phyloP scores from a whole-genome alignment of 1,139 yeast species.

The Geotrichum restrictum region DNA sequence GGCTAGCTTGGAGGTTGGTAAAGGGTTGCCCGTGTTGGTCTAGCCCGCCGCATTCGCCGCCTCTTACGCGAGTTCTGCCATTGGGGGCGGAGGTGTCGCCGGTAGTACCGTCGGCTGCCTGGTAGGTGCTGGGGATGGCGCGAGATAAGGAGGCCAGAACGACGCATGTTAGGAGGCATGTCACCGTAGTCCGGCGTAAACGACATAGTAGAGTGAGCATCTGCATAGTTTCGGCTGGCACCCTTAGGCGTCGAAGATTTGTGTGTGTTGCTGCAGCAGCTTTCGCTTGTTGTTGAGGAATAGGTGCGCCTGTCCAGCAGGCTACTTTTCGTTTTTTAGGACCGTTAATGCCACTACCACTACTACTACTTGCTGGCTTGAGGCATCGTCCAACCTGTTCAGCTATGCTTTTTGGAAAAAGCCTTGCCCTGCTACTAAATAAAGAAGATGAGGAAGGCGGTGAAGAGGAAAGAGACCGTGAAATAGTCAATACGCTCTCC shows the following conservation, averaged over 20 bases:
- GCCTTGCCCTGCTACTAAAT: too few relatives aligned
- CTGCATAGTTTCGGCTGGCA: slow-evolving; percentile 2
- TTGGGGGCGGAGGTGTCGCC: neutral
- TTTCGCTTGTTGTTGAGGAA: neutral
- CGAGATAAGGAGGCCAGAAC: slow-evolving; percentile 9
- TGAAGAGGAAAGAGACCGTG: too few relatives aligned
- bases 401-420: too few relatives aligned
- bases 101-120: neutral
- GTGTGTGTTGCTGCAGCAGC: neutral
- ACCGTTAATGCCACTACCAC: too few relatives aligned
- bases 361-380: too few relatives aligned
- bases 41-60: slow-evolving; percentile 10
- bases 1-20: neutral
- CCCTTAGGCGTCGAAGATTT: neutral
- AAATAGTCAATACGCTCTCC: too few relatives aligned
- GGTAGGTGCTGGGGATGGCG: slow-evolving; percentile 4
- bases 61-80: neutral
- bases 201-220: neutral
- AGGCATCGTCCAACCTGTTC: too few relatives aligned
- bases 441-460: too few relatives aligned
- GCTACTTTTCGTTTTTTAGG: too few relatives aligned
- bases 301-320: neutral
- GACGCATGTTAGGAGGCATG: slow-evolving; percentile 2
- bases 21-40: slow-evolving; percentile 4
- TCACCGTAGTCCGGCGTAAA: neutral